phyloP scores from a whole-genome alignment of 139 green algal species.

The Coccomyxa sp. region DNA sequence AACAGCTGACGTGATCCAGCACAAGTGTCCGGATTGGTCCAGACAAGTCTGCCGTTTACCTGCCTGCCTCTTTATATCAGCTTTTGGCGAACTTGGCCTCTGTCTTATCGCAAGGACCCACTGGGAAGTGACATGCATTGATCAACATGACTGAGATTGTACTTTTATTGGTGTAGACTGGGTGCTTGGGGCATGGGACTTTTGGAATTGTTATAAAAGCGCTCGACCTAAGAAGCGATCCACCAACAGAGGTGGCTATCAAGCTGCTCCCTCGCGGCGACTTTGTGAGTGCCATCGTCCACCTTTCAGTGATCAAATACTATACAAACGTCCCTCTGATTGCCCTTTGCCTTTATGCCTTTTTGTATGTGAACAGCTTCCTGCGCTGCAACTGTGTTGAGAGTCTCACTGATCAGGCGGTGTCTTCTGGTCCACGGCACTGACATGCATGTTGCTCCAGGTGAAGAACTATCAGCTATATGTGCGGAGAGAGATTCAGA shows the following conservation, averaged over 20 bases:
- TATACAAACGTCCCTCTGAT: not conserved
- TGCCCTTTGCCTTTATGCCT: not conserved
- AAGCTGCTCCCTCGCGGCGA: constrained; percentile 47
- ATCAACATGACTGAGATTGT: not conserved
- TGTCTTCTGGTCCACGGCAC: not conserved
- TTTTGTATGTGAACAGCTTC: not conserved
- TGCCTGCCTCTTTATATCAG: no score
- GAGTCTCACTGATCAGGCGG: not conserved
- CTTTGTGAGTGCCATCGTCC: constrained; percentile 26
- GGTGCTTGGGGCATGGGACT: constrained; percentile 30
- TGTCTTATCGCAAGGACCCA: no score
- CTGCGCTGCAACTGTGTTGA: not conserved
- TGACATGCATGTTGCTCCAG: not conserved
- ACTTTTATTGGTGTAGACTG: constrained; percentile 17
- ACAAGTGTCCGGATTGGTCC: no score
- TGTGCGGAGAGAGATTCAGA: constrained; percentile 51
- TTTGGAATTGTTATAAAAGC: constrained; percentile 40
- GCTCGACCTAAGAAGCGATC: constrained; percentile 15
- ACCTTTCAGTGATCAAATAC: not conserved
- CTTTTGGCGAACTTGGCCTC: no score
- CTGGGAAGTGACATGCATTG: not conserved
- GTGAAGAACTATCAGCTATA: constrained; percentile 38
- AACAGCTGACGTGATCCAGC: not conserved
- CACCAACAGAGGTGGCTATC: constrained; percentile 35
- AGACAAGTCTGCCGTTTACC: no score